These are phyloP conservation scores for Neocallimastix lanati DNA, from an alignment of 192 early-diverging fungal genomes.

Conservation along the genomic window DNA sequence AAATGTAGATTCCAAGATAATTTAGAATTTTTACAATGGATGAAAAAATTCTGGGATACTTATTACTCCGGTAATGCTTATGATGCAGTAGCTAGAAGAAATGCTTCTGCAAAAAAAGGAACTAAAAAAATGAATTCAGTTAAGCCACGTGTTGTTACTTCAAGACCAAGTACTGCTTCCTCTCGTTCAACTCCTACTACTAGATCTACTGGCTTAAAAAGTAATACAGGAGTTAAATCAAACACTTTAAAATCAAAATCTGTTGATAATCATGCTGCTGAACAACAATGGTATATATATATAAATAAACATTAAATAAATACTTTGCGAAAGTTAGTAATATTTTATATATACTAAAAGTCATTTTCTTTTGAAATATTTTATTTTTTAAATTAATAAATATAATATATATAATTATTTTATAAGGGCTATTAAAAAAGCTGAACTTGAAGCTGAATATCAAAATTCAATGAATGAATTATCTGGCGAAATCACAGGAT, in stretches of 20 bases:
- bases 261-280: conserved; percentile 6
- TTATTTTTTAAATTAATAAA: no score
- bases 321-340: no score
- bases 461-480: conserved; percentile 49
- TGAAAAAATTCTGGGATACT: conserved; percentile 82
- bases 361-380: no score
- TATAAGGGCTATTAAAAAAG: conserved; percentile 2
- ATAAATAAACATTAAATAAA: no score
- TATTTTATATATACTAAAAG: no score
- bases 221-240: neutral
- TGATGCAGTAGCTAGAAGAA: conserved; percentile 57
- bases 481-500: conserved; percentile 55
- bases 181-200: neutral
- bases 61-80: conserved; percentile 69
- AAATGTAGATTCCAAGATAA: no score
- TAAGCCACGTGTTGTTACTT: neutral
- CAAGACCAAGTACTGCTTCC: neutral
- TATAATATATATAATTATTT: no score
- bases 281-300: conserved; percentile 5
- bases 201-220: neutral
- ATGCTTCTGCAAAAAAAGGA: conserved; percentile 16
- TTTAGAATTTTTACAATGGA: no score
- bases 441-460: conserved; percentile 22
- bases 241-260: neutral
- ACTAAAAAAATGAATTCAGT: conserved; percentile 13